Conservation (phyloP, 371 early-diverging fungal genomes). For the Phascolomyces articulosus region DNA sequence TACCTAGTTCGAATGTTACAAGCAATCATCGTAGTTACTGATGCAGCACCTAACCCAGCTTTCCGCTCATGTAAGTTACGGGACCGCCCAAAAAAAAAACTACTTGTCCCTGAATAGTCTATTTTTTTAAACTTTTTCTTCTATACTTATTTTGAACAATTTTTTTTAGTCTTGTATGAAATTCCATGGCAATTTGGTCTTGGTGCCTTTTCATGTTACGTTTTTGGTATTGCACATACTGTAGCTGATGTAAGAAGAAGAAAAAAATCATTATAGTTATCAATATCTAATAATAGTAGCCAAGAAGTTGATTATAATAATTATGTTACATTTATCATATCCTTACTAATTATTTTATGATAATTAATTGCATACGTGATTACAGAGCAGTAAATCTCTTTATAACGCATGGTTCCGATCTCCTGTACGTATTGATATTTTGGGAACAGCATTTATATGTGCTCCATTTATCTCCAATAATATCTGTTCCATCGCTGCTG, state of each 20-base stretch:
- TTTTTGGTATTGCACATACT: slow-evolving; percentile 47
- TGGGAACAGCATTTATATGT: slow-evolving; percentile 21
- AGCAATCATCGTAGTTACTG: slow-evolving; percentile 24
- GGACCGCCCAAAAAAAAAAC: no score
- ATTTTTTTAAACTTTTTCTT: not conserved
- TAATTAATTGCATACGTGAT: slow-evolving; percentile 1
- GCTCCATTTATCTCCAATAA: slow-evolving; percentile 43
- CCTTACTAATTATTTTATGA: not conserved
- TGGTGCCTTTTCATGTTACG: slow-evolving; percentile 34
- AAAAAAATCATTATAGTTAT: no score
- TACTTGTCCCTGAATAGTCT: no score
- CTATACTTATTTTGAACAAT: not conserved
- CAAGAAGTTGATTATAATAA: no score
- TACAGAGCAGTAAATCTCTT: slow-evolving; percentile 31
- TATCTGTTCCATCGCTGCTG: slow-evolving; percentile 29
- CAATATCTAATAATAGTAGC: not conserved
- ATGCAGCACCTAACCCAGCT: slow-evolving; percentile 19
- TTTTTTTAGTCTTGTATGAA: slow-evolving; percentile 30
- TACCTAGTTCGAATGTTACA: slow-evolving; percentile 34
- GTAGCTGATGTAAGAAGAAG: slow-evolving; percentile 39
- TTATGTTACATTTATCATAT: not conserved
- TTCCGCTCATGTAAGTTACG: slow-evolving; percentile 33
- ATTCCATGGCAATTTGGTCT: slow-evolving; percentile 47
- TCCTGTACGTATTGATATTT: slow-evolving; percentile 22
- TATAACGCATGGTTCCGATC: slow-evolving; percentile 25